These are phyloP conservation scores for Acer saccharum DNA, from an alignment of 345 rosid species.

Conservation along the genomic window DNA sequence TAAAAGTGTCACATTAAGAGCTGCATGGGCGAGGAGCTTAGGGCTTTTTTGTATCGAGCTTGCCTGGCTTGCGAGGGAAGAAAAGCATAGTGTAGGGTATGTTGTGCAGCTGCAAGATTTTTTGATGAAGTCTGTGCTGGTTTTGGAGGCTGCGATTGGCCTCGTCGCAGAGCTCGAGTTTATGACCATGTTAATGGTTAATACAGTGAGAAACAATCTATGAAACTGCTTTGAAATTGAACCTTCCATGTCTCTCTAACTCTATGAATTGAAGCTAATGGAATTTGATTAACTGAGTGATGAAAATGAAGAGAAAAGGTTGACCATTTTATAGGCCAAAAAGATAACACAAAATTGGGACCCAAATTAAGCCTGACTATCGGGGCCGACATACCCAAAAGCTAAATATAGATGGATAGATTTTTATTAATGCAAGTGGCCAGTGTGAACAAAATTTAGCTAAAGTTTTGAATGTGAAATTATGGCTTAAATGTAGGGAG, in stretches of 20 bases:
- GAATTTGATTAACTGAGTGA: slow-evolving; percentile 1
- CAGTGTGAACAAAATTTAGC: background rate
- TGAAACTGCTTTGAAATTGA: slow-evolving; percentile 8
- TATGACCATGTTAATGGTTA: slow-evolving; percentile 13
- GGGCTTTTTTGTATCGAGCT: slow-evolving; percentile 65
- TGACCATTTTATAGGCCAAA: slow-evolving; percentile 27
- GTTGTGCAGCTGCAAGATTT: slow-evolving; percentile 60
- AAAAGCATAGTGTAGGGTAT: slow-evolving; percentile 65
- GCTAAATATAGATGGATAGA: background rate
- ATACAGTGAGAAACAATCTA: slow-evolving; percentile 14
- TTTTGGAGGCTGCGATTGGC: slow-evolving; percentile 12
- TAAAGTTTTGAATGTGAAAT: background rate
- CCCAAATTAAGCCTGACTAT: too few relatives aligned
- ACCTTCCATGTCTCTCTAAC: slow-evolving; percentile 22
- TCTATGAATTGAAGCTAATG: too few relatives aligned
- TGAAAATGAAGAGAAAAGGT: slow-evolving; percentile 7
- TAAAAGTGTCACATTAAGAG: slow-evolving; percentile 59
- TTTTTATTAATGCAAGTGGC: background rate
- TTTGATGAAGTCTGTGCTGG: slow-evolving; percentile 54
- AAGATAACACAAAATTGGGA: background rate
- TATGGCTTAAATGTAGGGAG: too few relatives aligned
- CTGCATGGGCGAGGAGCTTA: slow-evolving; percentile 60
- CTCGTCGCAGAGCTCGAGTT: slow-evolving; percentile 32
- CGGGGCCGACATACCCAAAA: background rate
- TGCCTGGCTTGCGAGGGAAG: slow-evolving; percentile 59